Conservation (phyloP, 2,329 filamentous ascomycete species). For the Curvularia verruculosa region DNA sequence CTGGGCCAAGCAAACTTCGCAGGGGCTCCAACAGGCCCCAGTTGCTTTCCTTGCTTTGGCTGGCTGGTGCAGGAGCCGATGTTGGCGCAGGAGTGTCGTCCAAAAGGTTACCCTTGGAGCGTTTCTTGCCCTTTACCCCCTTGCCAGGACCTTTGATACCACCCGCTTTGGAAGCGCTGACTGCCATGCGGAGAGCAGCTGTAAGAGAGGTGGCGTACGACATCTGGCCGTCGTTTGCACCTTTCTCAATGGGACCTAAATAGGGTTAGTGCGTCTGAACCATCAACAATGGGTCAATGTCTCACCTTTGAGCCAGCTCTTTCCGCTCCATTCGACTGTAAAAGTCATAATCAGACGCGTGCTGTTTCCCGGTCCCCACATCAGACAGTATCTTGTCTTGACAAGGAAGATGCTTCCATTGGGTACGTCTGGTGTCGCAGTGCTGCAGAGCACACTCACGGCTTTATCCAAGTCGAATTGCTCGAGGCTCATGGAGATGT, state of each 20-base stretch:
- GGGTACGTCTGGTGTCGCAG: slow-evolving; percentile 92
- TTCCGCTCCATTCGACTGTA: slow-evolving; percentile 93
- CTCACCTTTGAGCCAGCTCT: slow-evolving; percentile 96
- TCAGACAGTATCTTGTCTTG: slow-evolving; percentile 93
- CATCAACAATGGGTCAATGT: slow-evolving; percentile 34
- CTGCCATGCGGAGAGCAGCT: slow-evolving; percentile 72
- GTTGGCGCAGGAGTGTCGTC: slow-evolving; percentile 52
- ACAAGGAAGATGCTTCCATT: slow-evolving; percentile 89
- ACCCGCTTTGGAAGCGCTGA: slow-evolving; percentile 66
- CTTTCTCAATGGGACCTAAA: slow-evolving; percentile 91
- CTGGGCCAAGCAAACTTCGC: slow-evolving; percentile 70
- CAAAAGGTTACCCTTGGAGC: slow-evolving; percentile 60
- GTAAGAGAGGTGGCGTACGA: slow-evolving; percentile 83
- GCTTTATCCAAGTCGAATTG: slow-evolving; percentile 84
- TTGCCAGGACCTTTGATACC: slow-evolving; percentile 57
- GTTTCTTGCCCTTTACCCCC: slow-evolving; percentile 60
- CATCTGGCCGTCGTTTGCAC: slow-evolving; percentile 85
- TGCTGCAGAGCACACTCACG: slow-evolving; percentile 79
- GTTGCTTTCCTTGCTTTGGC: slow-evolving; percentile 41
- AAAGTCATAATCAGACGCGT: slow-evolving; percentile 89
- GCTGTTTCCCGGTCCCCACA: slow-evolving; percentile 85
- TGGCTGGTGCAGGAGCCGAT: slow-evolving; percentile 32
- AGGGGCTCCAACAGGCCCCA: slow-evolving; percentile 88
- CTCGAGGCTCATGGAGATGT: slow-evolving; percentile 85
- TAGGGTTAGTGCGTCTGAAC: slow-evolving; percentile 15